Conservation (phyloP, 1,284 basidiomycete species). For the Cryptococcus floricola region DNA sequence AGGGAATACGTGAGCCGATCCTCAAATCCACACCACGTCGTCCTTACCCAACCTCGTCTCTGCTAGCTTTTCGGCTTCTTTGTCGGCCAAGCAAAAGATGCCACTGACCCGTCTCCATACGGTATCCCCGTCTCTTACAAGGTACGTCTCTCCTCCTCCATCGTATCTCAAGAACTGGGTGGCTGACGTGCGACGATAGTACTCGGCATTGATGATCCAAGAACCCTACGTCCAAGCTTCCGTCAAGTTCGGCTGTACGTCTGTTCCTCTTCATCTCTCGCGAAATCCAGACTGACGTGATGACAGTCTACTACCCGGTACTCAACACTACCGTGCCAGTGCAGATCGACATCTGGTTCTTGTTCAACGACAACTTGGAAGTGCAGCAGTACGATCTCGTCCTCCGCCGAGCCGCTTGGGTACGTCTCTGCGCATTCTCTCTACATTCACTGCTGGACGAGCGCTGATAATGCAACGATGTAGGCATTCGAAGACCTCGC, state of each 20-base stretch:
- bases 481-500: slow-evolving; percentile 20
- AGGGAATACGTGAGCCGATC: no score
- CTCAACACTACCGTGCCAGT: slow-evolving; percentile 17
- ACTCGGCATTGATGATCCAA: slow-evolving; percentile 16
- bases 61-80: slow-evolving; percentile 23
- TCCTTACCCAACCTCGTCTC: no score
- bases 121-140: slow-evolving; percentile 20
- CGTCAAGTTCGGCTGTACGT: slow-evolving; percentile 21
- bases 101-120: slow-evolving; percentile 14
- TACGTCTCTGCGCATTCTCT: not conserved
- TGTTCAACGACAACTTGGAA: slow-evolving; percentile 16
- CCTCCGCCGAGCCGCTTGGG: slow-evolving; percentile 29
- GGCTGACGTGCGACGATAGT: not conserved
- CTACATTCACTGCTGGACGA: not conserved
- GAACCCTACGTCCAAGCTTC: slow-evolving; percentile 12
- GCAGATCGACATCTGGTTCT: slow-evolving; percentile 19
- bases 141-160: slow-evolving; percentile 1
- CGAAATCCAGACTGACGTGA: not conserved
- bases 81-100: slow-evolving; percentile 13
- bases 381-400: slow-evolving; percentile 19
- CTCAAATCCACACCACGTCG: no score
- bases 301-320: slow-evolving; percentile 11
- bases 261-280: not conserved
- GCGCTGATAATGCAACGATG: not conserved
- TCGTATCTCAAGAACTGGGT: not conserved